Evolutionary conservation across 805 yeast genomes (phyloP).

Genomic region (Aciculoconidium aculeatum): DNA sequence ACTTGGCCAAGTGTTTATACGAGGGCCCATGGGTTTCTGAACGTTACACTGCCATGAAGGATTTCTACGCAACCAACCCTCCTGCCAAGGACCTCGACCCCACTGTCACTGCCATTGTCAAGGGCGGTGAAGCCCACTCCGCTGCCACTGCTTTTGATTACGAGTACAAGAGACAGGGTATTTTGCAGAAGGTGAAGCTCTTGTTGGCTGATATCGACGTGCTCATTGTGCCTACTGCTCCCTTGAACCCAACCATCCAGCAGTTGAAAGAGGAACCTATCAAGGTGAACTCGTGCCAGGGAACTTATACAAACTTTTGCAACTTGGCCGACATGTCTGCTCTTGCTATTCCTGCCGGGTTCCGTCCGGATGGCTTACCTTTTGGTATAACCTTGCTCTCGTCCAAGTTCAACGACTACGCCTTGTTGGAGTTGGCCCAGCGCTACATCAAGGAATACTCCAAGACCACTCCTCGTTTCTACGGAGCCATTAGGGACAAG

Average conservation of each 20-base stretch:
- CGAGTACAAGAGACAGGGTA: conserved; percentile 82
- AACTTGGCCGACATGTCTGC: conserved; percentile 92
- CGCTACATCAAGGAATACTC: conserved; percentile 51
- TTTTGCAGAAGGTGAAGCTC: conserved; percentile 57
- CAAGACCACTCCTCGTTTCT: conserved; percentile 42
- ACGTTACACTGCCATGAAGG: conserved; percentile 77
- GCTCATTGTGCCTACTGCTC: conserved; percentile 88
- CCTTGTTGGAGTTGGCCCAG: conserved; percentile 77
- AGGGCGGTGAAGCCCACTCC: conserved; percentile 67
- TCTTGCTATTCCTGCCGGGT: conserved; percentile 86
- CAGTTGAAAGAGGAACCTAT: conserved; percentile 76
- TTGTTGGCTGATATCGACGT: conserved; percentile 62
- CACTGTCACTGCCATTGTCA: conserved; percentile 69
- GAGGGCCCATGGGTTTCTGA: conserved; percentile 99
- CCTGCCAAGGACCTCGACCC: conserved; percentile 74
- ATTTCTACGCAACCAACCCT: conserved; percentile 64
- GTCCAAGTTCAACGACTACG: conserved; percentile 79
- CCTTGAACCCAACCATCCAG: conserved; percentile 78
- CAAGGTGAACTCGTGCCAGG: conserved; percentile 80
- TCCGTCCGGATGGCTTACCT: conserved; percentile 78
- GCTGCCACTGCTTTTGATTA: conserved; percentile 81
- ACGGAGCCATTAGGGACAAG: conserved; percentile 47
- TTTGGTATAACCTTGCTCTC: conserved; percentile 86
- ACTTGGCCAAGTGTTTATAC: conserved; percentile 80
- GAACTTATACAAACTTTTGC: conserved; percentile 97